Base-by-base conservation (phyloP, 345 rosid genomes). In the Eucalyptus erythrocorys region DNA sequence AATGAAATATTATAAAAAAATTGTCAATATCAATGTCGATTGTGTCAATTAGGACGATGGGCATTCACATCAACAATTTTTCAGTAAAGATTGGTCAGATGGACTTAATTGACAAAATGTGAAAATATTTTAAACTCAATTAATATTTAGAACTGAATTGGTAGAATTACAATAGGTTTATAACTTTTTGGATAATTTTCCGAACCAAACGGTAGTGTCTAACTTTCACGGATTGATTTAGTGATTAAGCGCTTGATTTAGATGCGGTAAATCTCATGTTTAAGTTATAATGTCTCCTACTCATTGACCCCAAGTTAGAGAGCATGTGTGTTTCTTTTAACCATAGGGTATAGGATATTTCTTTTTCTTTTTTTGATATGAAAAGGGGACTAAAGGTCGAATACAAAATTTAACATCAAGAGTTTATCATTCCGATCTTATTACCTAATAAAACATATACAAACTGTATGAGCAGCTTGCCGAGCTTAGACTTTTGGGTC, bases 31-130 rank as follows among this genome's bases (percentile, higher is more conserved):
- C 0, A 53, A 53, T 53, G 10, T 53, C 0, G 5, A 1, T 21
- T 21, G 26, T 53, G 5, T 21, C 1, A 21, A 3, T 53, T 53
- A 53, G 0, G 59, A 53, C 0, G 30, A 3, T 24, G 0, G 1
- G 30, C 0, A 1, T 55, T 4, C 13, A 55, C 13, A 24, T 55
- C 13, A 24, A 55, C 13, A 24, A 24, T 2, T 55, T 55, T 55
- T 24, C 5, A 24, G 6, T 1, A 22, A 55, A 55, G 24, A 24
- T 24, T 55, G 3, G 6, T 55, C 1, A 2, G 0, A 55, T 24
- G 0, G 1, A 55, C 30, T 55, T 10, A 24, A 55, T 55, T 55
- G 1, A 55, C 1, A 55, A 55, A 22, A 55, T 24, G 12, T 55
- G 3, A 55, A 55, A 0, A 24, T 8, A 22, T 55, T 55, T 22